A percentile compares a stretch with the other conserved stretches of the same genome.
Conservation (phyloP, 352 stramenopile genomes). For the Pythium chondricola region DNA sequence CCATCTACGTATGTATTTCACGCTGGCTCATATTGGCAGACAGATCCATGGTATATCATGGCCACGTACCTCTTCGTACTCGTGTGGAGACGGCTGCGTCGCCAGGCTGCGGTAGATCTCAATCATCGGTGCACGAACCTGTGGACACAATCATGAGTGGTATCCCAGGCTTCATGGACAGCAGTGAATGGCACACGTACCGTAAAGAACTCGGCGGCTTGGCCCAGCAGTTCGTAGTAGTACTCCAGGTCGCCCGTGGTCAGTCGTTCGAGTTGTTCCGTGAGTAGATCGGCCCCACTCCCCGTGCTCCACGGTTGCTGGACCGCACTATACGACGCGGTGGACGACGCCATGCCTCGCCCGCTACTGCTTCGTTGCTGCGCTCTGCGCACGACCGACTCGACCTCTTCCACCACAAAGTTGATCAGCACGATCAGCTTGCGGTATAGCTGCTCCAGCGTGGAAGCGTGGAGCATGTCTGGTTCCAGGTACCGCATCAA, state of each 20-base stretch:
- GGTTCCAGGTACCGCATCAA: constrained; percentile 28
- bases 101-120: constrained; percentile 60
- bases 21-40: too few species aligned
- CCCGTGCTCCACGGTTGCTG: constrained; percentile 5
- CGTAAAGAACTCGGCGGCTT: constrained; percentile 73
- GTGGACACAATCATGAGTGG: constrained; percentile 1
- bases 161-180: background rate
- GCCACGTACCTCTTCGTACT: constrained; percentile 44
- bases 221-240: constrained; percentile 65
- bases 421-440: constrained; percentile 27
- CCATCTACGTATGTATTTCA: constrained; percentile 21
- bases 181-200: constrained; percentile 24
- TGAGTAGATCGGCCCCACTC: constrained; percentile 12
- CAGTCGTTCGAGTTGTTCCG: constrained; percentile 18
- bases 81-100: constrained; percentile 35
- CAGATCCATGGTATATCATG: too few species aligned
- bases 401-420: constrained; percentile 24
- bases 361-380: constrained; percentile 9
- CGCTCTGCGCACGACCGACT: constrained; percentile 14
- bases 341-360: background rate
- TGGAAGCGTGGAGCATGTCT: constrained; percentile 22
- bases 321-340: background rate
- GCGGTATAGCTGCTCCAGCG: constrained; percentile 28
- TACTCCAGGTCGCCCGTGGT: constrained; percentile 55
- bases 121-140: constrained; percentile 72